Percentiles rank a stretch among this genome's conserved stretches.
Evolutionary conservation across 305 asterid species (phyloP).

Genomic region (Fraxinus sp.): DNA sequence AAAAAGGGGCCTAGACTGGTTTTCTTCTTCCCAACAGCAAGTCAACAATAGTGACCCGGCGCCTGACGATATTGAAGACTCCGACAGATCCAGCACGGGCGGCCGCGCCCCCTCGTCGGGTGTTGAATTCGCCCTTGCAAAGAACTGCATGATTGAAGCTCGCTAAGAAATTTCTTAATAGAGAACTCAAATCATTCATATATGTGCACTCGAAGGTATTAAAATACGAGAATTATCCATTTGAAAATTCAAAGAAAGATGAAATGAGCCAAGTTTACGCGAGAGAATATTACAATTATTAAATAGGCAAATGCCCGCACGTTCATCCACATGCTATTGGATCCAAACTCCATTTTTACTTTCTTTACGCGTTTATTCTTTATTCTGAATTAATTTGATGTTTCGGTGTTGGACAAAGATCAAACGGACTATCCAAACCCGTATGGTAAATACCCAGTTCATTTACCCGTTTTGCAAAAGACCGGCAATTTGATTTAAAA

Average conservation of each 20-base stretch:
- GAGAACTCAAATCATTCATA: too few relatives aligned
- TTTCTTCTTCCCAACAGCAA: too few relatives aligned
- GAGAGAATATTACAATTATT: not conserved
- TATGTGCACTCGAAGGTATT: too few relatives aligned
- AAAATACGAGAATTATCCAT: too few relatives aligned
- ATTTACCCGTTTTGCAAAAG: not conserved
- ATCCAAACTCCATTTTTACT: not conserved
- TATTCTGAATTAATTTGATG: not conserved
- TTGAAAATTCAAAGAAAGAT: not conserved
- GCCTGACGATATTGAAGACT: too few relatives aligned
- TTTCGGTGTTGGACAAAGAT: not conserved
- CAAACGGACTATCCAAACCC: not conserved
- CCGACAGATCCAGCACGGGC: too few relatives aligned
- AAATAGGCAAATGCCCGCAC: not conserved
- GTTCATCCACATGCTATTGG: slow-evolving; percentile 20
- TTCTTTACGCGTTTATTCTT: not conserved
- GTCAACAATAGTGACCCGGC: too few relatives aligned
- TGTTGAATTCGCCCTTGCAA: too few relatives aligned
- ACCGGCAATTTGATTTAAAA: slow-evolving; percentile 6
- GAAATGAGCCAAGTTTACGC: not conserved
- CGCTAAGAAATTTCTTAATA: too few relatives aligned
- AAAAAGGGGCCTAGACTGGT: too few relatives aligned
- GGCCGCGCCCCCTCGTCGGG: too few relatives aligned
- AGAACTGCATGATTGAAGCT: too few relatives aligned
- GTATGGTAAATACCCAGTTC: not conserved